Conservation (phyloP, 345 rosid species). For the Gossypioides kirkii region DNA sequence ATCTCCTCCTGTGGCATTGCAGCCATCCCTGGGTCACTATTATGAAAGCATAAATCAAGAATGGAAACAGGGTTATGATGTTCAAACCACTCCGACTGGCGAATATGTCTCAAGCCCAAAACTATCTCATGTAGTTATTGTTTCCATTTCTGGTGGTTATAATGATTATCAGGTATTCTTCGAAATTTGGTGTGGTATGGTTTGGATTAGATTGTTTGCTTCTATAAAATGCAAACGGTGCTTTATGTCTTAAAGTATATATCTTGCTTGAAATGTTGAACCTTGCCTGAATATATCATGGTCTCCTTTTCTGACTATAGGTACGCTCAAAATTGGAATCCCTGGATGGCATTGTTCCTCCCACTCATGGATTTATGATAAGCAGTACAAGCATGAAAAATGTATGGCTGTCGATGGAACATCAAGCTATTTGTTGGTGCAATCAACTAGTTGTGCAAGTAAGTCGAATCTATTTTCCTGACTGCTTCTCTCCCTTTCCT, state of each 20-base stretch:
- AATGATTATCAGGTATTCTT: conserved; percentile 80
- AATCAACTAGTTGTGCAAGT: conserved; percentile 96
- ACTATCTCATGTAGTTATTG: conserved; percentile 71
- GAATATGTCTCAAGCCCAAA: conserved; percentile 45
- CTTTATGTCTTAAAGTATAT: neutral
- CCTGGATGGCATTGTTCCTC: conserved; percentile 91
- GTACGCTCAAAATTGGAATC: conserved; percentile 78
- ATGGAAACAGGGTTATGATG: conserved; percentile 82
- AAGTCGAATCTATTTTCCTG: conserved; percentile 27
- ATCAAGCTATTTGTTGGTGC: conserved; percentile 97
- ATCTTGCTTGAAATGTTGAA: neutral
- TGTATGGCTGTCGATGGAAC: conserved; percentile 99
- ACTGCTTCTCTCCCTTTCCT: neutral
- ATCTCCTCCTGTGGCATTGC: conserved; percentile 94
- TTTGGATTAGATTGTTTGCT: conserved; percentile 9
- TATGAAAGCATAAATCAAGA: conserved; percentile 66
- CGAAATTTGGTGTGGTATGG: conserved; percentile 1
- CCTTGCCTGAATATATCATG: neutral
- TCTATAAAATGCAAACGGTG: neutral
- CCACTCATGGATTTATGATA: conserved; percentile 81
- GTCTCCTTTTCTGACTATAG: conserved; percentile 34
- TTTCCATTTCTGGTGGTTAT: conserved; percentile 90
- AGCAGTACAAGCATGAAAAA: conserved; percentile 88
- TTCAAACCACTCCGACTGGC: conserved; percentile 48
- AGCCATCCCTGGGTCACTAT: conserved; percentile 90